These are phyloP conservation scores for Suhomyces emberorum DNA, from an alignment of 805 yeast genomes.

Conservation along the genomic window DNA sequence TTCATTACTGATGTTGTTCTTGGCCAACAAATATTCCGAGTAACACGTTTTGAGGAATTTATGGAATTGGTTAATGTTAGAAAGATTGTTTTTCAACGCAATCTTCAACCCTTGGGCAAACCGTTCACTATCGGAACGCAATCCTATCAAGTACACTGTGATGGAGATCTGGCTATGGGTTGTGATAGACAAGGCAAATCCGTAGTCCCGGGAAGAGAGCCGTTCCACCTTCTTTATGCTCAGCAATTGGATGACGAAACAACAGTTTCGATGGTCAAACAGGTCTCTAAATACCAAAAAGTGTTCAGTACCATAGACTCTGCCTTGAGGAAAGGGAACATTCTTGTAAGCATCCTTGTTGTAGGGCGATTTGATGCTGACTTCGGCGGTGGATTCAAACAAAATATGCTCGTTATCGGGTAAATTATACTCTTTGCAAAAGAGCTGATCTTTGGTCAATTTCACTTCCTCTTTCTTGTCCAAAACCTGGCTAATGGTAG, in stretches of 20 bases:
- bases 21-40: slow-evolving; percentile 76
- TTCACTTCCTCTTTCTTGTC: slow-evolving; percentile 42
- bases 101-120: slow-evolving; percentile 70
- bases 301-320: slow-evolving; percentile 66
- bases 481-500: slow-evolving; percentile 40
- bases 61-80: slow-evolving; percentile 57
- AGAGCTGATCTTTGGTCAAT: slow-evolving; percentile 64
- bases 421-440: slow-evolving; percentile 62
- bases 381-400: slow-evolving; percentile 66
- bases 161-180: slow-evolving; percentile 64
- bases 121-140: slow-evolving; percentile 72
- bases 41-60: slow-evolving; percentile 70
- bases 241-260: slow-evolving; percentile 68
- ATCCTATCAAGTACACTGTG: slow-evolving; percentile 72
- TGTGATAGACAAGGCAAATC: slow-evolving; percentile 71
- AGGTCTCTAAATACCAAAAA: slow-evolving; percentile 73
- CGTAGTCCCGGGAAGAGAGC: slow-evolving; percentile 69
- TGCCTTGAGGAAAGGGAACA: slow-evolving; percentile 49
- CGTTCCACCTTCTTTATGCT: slow-evolving; percentile 84
- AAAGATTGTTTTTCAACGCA: slow-evolving; percentile 58
- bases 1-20: slow-evolving; percentile 47
- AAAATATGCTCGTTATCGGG: slow-evolving; percentile 69
- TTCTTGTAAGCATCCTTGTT: slow-evolving; percentile 19
- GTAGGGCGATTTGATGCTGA: slow-evolving; percentile 27
- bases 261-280: slow-evolving; percentile 64